Percentiles rank a stretch among this genome's conserved stretches.
Conservation (phyloP, 2,329 filamentous ascomycete genomes). For the Ramichloridium luteum region DNA sequence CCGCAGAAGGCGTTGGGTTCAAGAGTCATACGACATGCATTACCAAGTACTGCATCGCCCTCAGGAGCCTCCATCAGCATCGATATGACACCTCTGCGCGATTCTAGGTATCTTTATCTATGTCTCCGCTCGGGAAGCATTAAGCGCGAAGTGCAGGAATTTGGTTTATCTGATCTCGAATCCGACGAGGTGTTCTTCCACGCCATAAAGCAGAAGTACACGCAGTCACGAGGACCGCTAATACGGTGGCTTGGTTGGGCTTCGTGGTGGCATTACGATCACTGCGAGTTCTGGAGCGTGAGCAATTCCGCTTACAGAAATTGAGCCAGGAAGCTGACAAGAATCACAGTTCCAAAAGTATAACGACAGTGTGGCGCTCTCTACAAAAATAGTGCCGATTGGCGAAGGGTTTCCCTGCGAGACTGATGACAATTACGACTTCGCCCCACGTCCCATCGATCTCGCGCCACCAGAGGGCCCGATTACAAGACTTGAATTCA, state of each 20-base stretch:
- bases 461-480: constrained; percentile 2
- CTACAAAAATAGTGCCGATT: background rate
- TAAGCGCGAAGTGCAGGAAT: background rate
- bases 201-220: constrained; percentile 1
- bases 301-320: too few relatives aligned
- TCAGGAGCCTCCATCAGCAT: too few relatives aligned
- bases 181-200: background rate
- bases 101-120: constrained; percentile 1
- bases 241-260: background rate
- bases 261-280: constrained; percentile 5
- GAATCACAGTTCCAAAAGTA: constrained; percentile 5
- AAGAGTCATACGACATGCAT: too few relatives aligned
- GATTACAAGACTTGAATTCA: constrained; percentile 4
- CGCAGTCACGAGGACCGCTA: background rate
- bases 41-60: too few relatives aligned
- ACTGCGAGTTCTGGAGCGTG: constrained; percentile 5
- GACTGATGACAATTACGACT: constrained; percentile 1
- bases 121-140: constrained; percentile 1
- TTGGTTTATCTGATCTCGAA: background rate
- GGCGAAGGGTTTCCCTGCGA: background rate
- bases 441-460: constrained; percentile 2
- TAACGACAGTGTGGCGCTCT: background rate
- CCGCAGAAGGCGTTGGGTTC: too few relatives aligned
- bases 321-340: too few relatives aligned
- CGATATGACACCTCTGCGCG: background rate